Evolutionary conservation across 2,329 filamentous ascomycete species (phyloP).

Genomic region (Fonsecaea monophora): DNA sequence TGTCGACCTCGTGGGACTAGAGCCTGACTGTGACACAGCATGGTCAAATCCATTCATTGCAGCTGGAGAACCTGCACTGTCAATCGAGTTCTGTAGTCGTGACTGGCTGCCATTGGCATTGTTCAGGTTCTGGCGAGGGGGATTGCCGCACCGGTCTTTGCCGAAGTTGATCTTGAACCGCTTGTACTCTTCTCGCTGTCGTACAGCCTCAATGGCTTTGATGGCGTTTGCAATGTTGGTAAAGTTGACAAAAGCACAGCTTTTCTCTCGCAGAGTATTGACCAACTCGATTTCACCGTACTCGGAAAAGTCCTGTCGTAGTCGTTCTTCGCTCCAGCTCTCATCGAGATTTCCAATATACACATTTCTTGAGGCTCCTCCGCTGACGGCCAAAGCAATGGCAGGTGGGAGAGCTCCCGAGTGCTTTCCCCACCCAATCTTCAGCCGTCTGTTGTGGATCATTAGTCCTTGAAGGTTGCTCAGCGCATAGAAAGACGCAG

Average conservation of each 20-base stretch:
- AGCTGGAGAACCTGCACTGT: constrained; percentile 63
- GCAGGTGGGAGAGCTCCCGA: constrained; percentile 94
- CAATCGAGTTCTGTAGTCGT: constrained; percentile 63
- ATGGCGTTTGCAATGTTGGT: constrained; percentile 99
- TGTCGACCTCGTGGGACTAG: constrained; percentile 65
- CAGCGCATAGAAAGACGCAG: constrained; percentile 95
- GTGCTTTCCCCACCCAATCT: constrained; percentile 99
- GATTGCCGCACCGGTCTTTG: constrained; percentile 97
- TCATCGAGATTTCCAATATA: constrained; percentile 98
- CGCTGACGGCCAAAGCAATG: constrained; percentile 93
- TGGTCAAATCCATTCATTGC: constrained; percentile 65
- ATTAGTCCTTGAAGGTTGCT: constrained; percentile 97
- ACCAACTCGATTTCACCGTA: constrained; percentile 98
- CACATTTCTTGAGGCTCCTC: constrained; percentile 96
- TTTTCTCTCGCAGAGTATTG: constrained; percentile 96
- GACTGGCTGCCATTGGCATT: constrained; percentile 67
- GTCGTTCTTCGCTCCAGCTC: constrained; percentile 93
- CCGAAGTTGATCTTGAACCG: constrained; percentile 99
- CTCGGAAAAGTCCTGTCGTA: constrained; percentile 95
- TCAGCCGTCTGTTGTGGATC: constrained; percentile 97
- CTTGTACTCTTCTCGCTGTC: constrained; percentile 93
- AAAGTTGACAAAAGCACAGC: constrained; percentile 99
- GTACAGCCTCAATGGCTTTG: constrained; percentile 96
- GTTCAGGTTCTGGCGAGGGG: constrained; percentile 81
- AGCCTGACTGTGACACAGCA: constrained; percentile 62